phyloP scores from a whole-genome alignment of 2,329 filamentous ascomycete genomes.

The Fusarium hainanense region DNA sequence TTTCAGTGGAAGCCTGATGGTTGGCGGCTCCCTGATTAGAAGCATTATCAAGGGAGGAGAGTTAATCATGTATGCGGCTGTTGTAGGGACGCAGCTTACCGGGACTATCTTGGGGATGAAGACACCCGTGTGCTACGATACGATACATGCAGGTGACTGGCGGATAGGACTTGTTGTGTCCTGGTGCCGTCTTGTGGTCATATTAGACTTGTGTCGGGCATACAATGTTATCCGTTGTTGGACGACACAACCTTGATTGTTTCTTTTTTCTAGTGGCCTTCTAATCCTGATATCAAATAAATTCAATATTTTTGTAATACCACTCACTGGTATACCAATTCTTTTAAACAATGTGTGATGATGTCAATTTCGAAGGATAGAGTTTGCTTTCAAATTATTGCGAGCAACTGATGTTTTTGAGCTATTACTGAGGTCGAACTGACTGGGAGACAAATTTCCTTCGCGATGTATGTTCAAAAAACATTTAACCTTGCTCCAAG shows the following conservation, averaged over 20 bases:
- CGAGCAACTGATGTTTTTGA: background rate
- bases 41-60: slow-evolving; percentile 30
- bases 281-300: slow-evolving; percentile 72
- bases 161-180: slow-evolving; percentile 19
- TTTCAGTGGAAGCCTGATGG: slow-evolving; percentile 29
- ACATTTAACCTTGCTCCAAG: background rate
- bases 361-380: background rate
- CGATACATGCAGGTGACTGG: slow-evolving; percentile 39
- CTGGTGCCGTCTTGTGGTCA: slow-evolving; percentile 32
- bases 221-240: slow-evolving; percentile 47
- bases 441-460: background rate
- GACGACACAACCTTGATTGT: slow-evolving; percentile 49
- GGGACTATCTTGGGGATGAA: slow-evolving; percentile 38
- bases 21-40: slow-evolving; percentile 33
- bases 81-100: slow-evolving; percentile 38
- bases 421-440: background rate
- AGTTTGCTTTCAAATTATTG: background rate
- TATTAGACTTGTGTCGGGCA: slow-evolving; percentile 38
- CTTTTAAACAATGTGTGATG: background rate
- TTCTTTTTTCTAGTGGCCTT: slow-evolving; percentile 68
- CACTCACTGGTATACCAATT: background rate
- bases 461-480: background rate
- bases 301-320: slow-evolving; percentile 51
- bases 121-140: slow-evolving; percentile 35
- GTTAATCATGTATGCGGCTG: slow-evolving; percentile 33